These are phyloP conservation scores for Xylaria acuta DNA, from an alignment of 495 filamentous ascomycete genomes.

Conservation along the genomic window DNA sequence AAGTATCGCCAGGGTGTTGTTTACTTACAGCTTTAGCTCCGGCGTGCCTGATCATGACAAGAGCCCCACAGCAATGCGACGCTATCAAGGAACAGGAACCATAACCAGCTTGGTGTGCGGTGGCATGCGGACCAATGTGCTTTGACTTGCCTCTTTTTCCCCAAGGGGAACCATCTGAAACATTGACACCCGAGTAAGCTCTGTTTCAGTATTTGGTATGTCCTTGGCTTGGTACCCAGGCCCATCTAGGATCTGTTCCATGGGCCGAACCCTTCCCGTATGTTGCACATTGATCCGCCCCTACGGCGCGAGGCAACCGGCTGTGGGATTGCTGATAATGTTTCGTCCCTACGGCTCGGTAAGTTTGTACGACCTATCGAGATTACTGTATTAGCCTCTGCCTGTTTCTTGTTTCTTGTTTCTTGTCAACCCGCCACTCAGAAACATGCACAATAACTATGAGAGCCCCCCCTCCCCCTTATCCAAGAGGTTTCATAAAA, in stretches of 20 bases:
- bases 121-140: constrained; percentile 16
- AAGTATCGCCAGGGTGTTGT: background rate
- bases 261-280: constrained; percentile 20
- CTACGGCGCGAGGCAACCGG: constrained; percentile 18
- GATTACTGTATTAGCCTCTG: constrained; percentile 4
- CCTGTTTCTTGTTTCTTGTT: background rate
- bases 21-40: background rate
- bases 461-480: background rate
- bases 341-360: constrained; percentile 14
- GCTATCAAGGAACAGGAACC: constrained; percentile 8
- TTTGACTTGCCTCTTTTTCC: constrained; percentile 24
- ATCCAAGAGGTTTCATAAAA: background rate
- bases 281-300: constrained; percentile 20
- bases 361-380: background rate
- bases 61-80: constrained; percentile 10
- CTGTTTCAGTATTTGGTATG: constrained; percentile 24
- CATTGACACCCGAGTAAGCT: constrained; percentile 23
- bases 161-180: constrained; percentile 17
- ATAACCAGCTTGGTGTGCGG: constrained; percentile 20
- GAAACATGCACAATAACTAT: background rate
- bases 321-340: constrained; percentile 11
- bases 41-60: constrained; percentile 6
- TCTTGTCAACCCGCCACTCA: background rate
- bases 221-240: constrained; percentile 12
- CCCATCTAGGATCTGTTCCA: constrained; percentile 14